Conservation (phyloP, 805 yeast species). For the Starmera amethionina region DNA sequence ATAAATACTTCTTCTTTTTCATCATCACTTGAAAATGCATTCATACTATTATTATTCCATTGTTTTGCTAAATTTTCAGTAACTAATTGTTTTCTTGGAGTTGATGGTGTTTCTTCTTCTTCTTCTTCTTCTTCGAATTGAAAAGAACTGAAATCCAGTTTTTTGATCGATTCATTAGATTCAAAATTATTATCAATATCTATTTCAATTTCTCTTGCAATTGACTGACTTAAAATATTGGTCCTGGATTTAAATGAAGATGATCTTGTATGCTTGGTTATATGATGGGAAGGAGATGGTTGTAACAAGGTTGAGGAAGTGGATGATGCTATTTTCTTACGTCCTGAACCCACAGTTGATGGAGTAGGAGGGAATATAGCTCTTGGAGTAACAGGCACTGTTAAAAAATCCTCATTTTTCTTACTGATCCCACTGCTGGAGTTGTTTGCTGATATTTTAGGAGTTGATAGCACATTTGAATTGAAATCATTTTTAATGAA, state of each 20-base stretch:
- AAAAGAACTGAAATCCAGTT: constrained; percentile 5
- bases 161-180: constrained; percentile 9
- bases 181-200: neutral
- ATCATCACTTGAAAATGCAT: constrained; percentile 8
- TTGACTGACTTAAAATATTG: too few relatives aligned
- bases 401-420: neutral
- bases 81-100: constrained; percentile 27
- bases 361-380: constrained; percentile 21
- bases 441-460: constrained; percentile 14
- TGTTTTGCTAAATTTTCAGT: constrained; percentile 21
- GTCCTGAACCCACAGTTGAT: constrained; percentile 19
- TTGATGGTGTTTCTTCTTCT: constrained; percentile 12
- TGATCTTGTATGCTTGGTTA: neutral
- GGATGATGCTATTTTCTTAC: constrained; percentile 6
- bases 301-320: too few relatives aligned
- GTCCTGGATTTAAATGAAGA: neutral
- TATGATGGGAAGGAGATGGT: neutral
- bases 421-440: too few relatives aligned
- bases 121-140: constrained; percentile 9
- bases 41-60: constrained; percentile 21
- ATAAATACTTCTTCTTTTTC: constrained; percentile 6
- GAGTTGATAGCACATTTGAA: neutral
- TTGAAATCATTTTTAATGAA: too few relatives aligned
- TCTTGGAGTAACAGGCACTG: constrained; percentile 7
- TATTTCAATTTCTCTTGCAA: too few relatives aligned